Percentiles rank a stretch among this genome's conserved stretches.
phyloP scores from a whole-genome alignment of 1,139 yeast species.

The Suhomyces coccinellae region DNA sequence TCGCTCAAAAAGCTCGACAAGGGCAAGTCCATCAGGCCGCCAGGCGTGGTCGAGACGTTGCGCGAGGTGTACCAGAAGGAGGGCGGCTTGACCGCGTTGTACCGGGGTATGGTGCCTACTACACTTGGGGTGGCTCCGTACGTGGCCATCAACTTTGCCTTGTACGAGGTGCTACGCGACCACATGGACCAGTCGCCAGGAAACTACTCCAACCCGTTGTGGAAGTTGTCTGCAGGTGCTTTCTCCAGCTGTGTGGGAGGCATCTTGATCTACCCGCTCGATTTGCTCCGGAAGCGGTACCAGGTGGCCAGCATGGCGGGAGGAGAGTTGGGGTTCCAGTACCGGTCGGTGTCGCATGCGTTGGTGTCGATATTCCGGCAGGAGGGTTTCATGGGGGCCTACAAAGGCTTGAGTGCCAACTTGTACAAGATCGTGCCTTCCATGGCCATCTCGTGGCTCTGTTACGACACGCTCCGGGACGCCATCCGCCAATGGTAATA shows the following conservation, averaged over 20 bases:
- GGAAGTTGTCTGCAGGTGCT: slow-evolving; percentile 80
- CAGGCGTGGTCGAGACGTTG: slow-evolving; percentile 66
- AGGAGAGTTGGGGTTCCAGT: slow-evolving; percentile 79
- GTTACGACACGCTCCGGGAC: slow-evolving; percentile 68
- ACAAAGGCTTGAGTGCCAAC: slow-evolving; percentile 86
- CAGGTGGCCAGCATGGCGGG: slow-evolving; percentile 86
- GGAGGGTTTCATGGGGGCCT: slow-evolving; percentile 82
- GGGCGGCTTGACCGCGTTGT: slow-evolving; percentile 79
- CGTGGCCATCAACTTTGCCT: slow-evolving; percentile 88
- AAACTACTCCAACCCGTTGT: slow-evolving; percentile 46
- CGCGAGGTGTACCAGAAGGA: slow-evolving; percentile 64
- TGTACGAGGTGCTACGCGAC: slow-evolving; percentile 80
- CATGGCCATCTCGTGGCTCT: slow-evolving; percentile 93
- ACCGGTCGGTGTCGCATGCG: slow-evolving; percentile 72
- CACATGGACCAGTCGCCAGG: slow-evolving; percentile 37
- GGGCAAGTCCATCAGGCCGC: slow-evolving; percentile 53
- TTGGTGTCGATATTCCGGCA: slow-evolving; percentile 60
- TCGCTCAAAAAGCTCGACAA: slow-evolving; percentile 53
- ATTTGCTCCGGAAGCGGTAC: slow-evolving; percentile 80
- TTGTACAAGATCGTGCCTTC: slow-evolving; percentile 89
- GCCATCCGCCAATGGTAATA: slow-evolving; percentile 34
- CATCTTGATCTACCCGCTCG: slow-evolving; percentile 85
- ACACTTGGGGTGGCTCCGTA: slow-evolving; percentile 94
- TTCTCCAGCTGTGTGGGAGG: slow-evolving; percentile 71
- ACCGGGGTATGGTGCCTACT: slow-evolving; percentile 86